Conservation (phyloP, 1,139 yeast species). For the Kodamaea suecica region DNA sequence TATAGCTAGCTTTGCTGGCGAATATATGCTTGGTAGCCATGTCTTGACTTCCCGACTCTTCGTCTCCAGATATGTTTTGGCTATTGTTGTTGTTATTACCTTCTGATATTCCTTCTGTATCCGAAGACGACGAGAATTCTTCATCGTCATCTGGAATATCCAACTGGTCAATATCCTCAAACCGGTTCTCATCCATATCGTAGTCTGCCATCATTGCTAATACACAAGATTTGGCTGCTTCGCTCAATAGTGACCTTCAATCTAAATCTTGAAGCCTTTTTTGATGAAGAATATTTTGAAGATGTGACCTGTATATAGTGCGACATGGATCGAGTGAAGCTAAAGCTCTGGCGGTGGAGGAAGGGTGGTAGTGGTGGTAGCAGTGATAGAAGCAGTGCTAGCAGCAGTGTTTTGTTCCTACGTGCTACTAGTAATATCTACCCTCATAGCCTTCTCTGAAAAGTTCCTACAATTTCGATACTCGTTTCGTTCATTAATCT, state of each 20-base stretch:
- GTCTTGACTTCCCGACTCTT: slow-evolving; percentile 1
- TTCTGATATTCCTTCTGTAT: slow-evolving; percentile 30
- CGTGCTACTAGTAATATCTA: too few relatives aligned
- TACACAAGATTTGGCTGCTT: too few relatives aligned
- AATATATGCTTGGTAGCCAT: slow-evolving; percentile 9
- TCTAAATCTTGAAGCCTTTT: too few relatives aligned
- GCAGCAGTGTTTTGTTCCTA: too few relatives aligned
- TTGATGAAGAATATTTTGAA: too few relatives aligned
- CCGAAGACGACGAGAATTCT: slow-evolving; percentile 24
- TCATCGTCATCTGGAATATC: slow-evolving; percentile 43
- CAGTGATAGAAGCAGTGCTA: too few relatives aligned
- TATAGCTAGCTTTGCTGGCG: slow-evolving; percentile 17
- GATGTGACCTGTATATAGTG: too few relatives aligned
- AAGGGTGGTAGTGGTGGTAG: too few relatives aligned
- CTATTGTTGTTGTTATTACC: slow-evolving; percentile 12
- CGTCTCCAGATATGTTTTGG: slow-evolving; percentile 1
- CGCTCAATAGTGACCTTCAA: too few relatives aligned
- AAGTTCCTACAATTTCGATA: background rate
- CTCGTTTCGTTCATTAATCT: background rate
- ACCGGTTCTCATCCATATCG: slow-evolving; percentile 14
- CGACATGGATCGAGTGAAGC: too few relatives aligned
- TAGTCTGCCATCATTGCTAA: background rate
- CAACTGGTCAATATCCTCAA: slow-evolving; percentile 46
- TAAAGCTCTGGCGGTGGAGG: too few relatives aligned
- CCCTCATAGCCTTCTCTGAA: too few relatives aligned